Evolutionary conservation across 148 eudicot genomes (phyloP).

Genomic region (Camellia sinensis): DNA sequence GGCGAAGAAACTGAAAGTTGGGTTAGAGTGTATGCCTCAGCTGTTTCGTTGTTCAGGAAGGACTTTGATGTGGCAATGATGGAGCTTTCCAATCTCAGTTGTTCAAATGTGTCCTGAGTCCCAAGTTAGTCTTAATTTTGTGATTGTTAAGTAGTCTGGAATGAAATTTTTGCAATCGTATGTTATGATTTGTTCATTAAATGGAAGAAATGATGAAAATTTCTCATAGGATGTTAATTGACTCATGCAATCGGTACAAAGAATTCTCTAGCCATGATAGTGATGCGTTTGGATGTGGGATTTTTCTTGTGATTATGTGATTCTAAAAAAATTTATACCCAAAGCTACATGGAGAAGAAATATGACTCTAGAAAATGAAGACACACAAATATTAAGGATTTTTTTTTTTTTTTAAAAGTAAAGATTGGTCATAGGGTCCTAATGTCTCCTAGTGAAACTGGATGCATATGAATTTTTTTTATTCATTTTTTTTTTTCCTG

Average conservation of each 20-base stretch:
- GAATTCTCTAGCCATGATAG: not conserved
- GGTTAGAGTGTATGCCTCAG: slow-evolving; percentile 59
- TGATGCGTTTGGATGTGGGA: not conserved
- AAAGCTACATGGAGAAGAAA: no score
- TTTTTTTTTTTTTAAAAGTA: no score
- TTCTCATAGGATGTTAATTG: not conserved
- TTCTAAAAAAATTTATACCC: not conserved
- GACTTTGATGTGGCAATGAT: slow-evolving; percentile 32
- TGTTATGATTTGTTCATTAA: not conserved
- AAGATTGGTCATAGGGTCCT: not conserved
- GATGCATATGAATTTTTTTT: not conserved
- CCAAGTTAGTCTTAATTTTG: not conserved
- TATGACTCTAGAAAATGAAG: not conserved
- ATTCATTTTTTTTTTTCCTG: not conserved
- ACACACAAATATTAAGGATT: not conserved
- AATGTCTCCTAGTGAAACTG: not conserved
- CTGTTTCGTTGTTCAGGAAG: slow-evolving; percentile 35
- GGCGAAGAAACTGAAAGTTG: slow-evolving; percentile 50
- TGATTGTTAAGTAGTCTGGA: slow-evolving; percentile 1
- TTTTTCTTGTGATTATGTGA: not conserved
- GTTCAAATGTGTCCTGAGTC: slow-evolving; percentile 34
- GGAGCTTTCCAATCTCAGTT: slow-evolving; percentile 37
- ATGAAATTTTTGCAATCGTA: not conserved
- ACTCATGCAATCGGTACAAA: not conserved
- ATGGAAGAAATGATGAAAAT: not conserved